These are phyloP conservation scores for Fomes fomentarius DNA, from an alignment of 1,284 basidiomycete genomes.

Conservation along the genomic window DNA sequence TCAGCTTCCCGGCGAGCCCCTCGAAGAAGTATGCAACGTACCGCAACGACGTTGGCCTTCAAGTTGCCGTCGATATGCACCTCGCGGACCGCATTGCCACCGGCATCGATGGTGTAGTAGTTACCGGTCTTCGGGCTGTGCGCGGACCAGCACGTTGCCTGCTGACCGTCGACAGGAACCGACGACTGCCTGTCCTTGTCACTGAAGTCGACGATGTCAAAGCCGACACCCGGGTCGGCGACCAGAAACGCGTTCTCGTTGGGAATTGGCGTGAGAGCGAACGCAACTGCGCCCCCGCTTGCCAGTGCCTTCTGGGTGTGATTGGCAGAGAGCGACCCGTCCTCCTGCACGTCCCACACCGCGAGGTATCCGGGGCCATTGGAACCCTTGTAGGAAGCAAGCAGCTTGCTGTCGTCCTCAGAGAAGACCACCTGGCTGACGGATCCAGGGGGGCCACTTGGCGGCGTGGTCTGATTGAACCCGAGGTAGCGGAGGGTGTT, in stretches of 20 bases:
- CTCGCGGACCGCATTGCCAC: constrained; percentile 46
- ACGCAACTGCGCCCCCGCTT: constrained; percentile 32
- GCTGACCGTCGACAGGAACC: constrained; percentile 42
- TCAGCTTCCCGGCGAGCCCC: constrained; percentile 8
- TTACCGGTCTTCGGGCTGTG: constrained; percentile 49
- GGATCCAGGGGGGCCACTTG: constrained; percentile 40
- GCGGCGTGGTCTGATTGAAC: constrained; percentile 50
- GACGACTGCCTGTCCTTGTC: constrained; percentile 19
- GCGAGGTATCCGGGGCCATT: constrained; percentile 48
- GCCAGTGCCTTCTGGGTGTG: constrained; percentile 29
- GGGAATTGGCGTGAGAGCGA: constrained; percentile 37
- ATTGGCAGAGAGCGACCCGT: constrained; percentile 34
- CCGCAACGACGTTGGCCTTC: constrained; percentile 46
- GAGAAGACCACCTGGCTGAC: constrained; percentile 49
- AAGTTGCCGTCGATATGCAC: constrained; percentile 49
- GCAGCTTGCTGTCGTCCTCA: constrained; percentile 44
- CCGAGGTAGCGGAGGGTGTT: constrained; percentile 45
- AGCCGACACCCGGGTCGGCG: constrained; percentile 38
- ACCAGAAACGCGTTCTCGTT: constrained; percentile 36
- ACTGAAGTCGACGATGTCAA: constrained; percentile 34
- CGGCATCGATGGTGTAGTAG: constrained; percentile 53
- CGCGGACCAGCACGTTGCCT: constrained; percentile 51
- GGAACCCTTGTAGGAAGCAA: constrained; percentile 52
- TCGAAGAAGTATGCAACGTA: constrained; percentile 14
- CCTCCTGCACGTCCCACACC: constrained; percentile 43